Conservation (phyloP, 1,139 yeast species). For the Nakaseomyces sp. region DNA sequence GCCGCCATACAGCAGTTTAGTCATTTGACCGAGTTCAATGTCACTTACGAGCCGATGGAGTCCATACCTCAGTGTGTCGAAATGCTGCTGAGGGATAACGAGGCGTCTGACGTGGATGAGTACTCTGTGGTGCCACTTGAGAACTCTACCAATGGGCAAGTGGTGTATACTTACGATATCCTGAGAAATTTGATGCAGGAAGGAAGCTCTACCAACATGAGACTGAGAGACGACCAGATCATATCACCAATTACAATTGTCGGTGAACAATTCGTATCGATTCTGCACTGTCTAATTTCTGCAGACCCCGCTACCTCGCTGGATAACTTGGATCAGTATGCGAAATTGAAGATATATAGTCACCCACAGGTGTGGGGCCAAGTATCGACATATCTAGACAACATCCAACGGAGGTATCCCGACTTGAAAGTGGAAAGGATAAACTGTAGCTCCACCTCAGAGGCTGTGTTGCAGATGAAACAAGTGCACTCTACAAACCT, state of each 20-base stretch:
- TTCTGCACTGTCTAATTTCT: slow-evolving; percentile 67
- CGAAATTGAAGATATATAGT: slow-evolving; percentile 57
- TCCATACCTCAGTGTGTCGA: slow-evolving; percentile 61
- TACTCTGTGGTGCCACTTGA: slow-evolving; percentile 87
- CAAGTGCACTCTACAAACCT: slow-evolving; percentile 4
- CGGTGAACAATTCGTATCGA: slow-evolving; percentile 74
- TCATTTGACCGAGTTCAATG: slow-evolving; percentile 20
- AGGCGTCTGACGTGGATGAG: slow-evolving; percentile 40
- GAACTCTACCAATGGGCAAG: slow-evolving; percentile 93
- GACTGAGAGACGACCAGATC: slow-evolving; percentile 1
- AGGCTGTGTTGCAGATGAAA: slow-evolving; percentile 56
- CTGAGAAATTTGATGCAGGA: slow-evolving; percentile 54
- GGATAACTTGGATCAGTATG: slow-evolving; percentile 30
- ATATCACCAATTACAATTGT: slow-evolving; percentile 35
- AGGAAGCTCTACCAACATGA: slow-evolving; percentile 4
- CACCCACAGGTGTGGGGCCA: slow-evolving; percentile 99
- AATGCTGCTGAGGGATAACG: slow-evolving; percentile 28
- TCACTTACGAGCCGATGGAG: slow-evolving; percentile 30
- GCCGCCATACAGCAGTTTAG: slow-evolving; percentile 76
- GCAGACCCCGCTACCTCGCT: slow-evolving; percentile 23
- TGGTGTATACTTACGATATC: slow-evolving; percentile 73
- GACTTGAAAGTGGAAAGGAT: slow-evolving; percentile 34
- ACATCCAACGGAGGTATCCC: slow-evolving; percentile 37
- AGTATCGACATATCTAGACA: slow-evolving; percentile 50
- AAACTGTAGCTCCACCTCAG: slow-evolving; percentile 73